Base-by-base conservation (phyloP, 2,329 filamentous ascomycete species). In the Emergomyces orientalis region DNA sequence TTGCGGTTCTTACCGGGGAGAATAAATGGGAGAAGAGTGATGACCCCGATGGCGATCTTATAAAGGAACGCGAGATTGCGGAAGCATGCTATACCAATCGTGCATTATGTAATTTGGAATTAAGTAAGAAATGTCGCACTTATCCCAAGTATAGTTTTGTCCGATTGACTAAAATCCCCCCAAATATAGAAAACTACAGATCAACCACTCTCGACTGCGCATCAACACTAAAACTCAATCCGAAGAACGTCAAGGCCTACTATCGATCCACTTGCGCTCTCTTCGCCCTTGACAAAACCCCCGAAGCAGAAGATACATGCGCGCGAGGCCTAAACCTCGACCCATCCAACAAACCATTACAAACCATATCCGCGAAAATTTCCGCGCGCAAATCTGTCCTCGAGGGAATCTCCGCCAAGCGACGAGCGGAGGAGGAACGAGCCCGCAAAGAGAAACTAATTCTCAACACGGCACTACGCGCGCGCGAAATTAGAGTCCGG, bases 131-230 rank as follows among this genome's bases (percentile, higher is more conserved):
- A 60, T 37, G 19, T 32, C 52, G 30, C 4, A 41, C n/a, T 22
- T n/a, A 37, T 17, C 45, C 9, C 2, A 7, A 32, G 25, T 39
- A 8, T 34, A 25, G 41, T 55, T n/a, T 25, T 45, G 19, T 14
- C 39, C 19, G 13, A n/a, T 25, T 61, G 63, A 25, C 62, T 58
- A 55, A 47, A 19, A 11, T 13, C 19, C 14, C n/a, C 19, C 19
- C 34, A 8, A 22, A 8, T 14, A 47, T 69, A 87, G 85, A 85
- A 73, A 99, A 99, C 79, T 94, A 92, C 77, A 87, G 93, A 66
- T 88, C 86, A 66, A 91, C 89, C 77, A 95, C 88, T 71, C 82
- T 88, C 57, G 94, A 97, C 80, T 94, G 92, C 75, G 89, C 88
- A 1, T 82, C 85, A 8, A 88, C 90, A 1, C 82, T 99, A 64